A percentile compares a stretch with the other conserved stretches of the same genome.
Conservation (phyloP, 768 basidiomycete genomes). For the Russula abietina region DNA sequence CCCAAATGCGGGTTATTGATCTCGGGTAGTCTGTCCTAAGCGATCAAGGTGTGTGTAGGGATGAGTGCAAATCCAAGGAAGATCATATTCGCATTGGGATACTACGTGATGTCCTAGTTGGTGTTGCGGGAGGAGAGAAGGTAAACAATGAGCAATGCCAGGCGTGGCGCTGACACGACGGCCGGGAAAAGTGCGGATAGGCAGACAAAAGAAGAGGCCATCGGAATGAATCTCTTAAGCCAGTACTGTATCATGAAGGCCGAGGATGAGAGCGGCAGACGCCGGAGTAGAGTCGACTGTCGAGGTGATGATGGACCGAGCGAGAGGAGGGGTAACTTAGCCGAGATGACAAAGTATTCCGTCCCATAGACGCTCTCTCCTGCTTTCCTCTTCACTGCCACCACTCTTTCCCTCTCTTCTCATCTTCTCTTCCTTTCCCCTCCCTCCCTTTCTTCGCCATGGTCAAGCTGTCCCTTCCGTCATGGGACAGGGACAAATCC, state of each 20-base stretch:
- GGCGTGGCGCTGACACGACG: not conserved
- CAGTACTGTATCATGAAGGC: not conserved
- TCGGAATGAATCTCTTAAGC: not conserved
- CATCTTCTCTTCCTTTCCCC: not conserved
- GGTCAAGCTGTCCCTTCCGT: constrained; percentile 16
- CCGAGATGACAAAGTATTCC: too few species aligned
- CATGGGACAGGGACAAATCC: constrained; percentile 20
- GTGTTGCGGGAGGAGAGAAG: not conserved
- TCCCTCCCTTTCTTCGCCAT: not conserved
- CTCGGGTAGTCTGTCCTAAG: not conserved
- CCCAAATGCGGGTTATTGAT: not conserved
- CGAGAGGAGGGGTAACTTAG: too few species aligned
- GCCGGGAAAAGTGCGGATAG: not conserved
- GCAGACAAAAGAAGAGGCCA: not conserved
- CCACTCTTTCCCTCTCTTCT: not conserved
- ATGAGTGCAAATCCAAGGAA: not conserved
- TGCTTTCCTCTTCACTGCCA: not conserved
- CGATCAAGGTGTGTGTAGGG: not conserved
- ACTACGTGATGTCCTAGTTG: not conserved
- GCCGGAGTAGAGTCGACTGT: too few species aligned
- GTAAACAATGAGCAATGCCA: not conserved
- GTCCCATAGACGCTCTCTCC: not conserved
- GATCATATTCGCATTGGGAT: not conserved
- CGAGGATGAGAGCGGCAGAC: not conserved
- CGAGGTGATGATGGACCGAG: too few species aligned